These are phyloP conservation scores for Urtica urens DNA, from an alignment of 306 rosid species.

Conservation along the genomic window DNA sequence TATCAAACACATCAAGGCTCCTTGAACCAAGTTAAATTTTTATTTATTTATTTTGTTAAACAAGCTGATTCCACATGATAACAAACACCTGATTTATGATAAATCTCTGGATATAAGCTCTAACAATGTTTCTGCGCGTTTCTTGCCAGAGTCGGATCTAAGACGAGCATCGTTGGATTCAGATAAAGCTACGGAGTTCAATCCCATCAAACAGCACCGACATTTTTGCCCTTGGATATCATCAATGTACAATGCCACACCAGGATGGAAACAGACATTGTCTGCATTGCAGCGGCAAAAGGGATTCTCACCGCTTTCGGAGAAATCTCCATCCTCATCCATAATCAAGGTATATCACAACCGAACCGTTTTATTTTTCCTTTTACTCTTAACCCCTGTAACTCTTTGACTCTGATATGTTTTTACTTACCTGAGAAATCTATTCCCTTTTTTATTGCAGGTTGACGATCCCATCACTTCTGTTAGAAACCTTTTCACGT, in stretches of 20 bases:
- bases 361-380: slow-evolving; percentile 4
- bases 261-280: slow-evolving; percentile 87
- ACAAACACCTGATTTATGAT: not conserved
- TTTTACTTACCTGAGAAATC: slow-evolving; percentile 2
- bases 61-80: not conserved
- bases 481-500: slow-evolving; percentile 58
- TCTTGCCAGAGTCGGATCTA: slow-evolving; percentile 36
- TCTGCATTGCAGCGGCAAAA: slow-evolving; percentile 54
- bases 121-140: slow-evolving; percentile 14
- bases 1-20: too few relatives aligned
- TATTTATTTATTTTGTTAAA: not conserved
- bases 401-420: too few relatives aligned
- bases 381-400: not conserved
- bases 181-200: slow-evolving; percentile 54
- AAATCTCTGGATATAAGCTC: not conserved
- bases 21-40: not conserved
- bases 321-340: slow-evolving; percentile 37
- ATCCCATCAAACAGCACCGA: slow-evolving; percentile 87
- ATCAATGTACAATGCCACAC: slow-evolving; percentile 34
- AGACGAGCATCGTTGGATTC: slow-evolving; percentile 22
- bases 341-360: slow-evolving; percentile 47
- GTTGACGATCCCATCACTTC: slow-evolving; percentile 80
- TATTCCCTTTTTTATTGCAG: slow-evolving; percentile 38
- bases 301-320: slow-evolving; percentile 24
- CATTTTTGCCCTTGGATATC: slow-evolving; percentile 97